Evolutionary conservation across 139 green algal species (phyloP), one percentile per base, ranked within the genome.

Genomic region (Chloropicon primus): DNA sequence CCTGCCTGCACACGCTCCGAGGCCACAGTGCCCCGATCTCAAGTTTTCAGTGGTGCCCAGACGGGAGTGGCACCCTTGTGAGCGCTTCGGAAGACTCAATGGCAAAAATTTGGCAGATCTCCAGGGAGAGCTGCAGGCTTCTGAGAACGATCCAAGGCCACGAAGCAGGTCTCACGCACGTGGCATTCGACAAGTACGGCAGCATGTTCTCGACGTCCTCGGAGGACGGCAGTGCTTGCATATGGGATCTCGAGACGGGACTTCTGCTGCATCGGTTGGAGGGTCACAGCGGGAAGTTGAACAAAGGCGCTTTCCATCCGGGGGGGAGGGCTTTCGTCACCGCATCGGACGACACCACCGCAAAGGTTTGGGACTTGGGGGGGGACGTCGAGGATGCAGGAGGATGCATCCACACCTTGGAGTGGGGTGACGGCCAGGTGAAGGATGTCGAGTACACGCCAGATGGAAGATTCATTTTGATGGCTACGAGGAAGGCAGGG

Each of bases 291-390:
- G 71, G 74, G 24, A 2, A 2, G 10, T 25, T 80, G 24, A 80
- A 79, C 53, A n/a, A 10, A 2, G 54, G 5, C 54, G 77, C 71
- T 25, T 80, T 80, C 28, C 26, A 53, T 26, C 53, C 77, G 25
- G 26, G 24, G 21, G 72, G 79, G 17, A 23, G 27, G 25, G 24
- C 28, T 26, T 26, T 83, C n/a, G 54, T 24, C 1, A 80, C 74
- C 0, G 79, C 29, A 24, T 81, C 75, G 2, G 29, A 74, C 54
- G 79, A 83, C 75, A 62, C 53, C 22, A 74, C 28, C 29, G 79
- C 28, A 21, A 73, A 74, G 5, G 79, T 83, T 1, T 83, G 75
- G 75, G 79, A 83, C 28, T 22, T 83, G n/a, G 74, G 24, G 1
- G 79, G 75, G 21, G 71, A 77, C 5, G 22, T 27, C 26, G 25